Evolutionary conservation across 371 early-diverging fungal species (phyloP).

Genomic region (Mucor velutinosus): DNA sequence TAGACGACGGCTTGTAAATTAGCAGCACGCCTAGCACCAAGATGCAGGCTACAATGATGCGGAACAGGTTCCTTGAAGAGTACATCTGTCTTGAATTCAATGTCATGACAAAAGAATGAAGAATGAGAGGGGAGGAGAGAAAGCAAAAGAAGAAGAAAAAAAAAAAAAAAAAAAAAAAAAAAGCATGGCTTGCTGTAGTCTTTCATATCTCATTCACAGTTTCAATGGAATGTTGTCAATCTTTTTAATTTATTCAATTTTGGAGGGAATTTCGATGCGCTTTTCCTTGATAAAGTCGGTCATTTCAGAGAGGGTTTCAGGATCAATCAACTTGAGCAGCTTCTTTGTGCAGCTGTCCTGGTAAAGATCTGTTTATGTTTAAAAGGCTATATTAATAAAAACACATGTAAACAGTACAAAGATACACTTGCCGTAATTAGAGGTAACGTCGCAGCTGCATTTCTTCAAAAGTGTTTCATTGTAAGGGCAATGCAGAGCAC

Average conservation of each 20-base stretch:
- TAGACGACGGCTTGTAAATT: constrained; percentile 2
- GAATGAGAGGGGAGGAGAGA: not conserved
- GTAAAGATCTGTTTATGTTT: constrained; percentile 27
- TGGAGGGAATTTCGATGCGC: constrained; percentile 6
- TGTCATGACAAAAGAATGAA: not conserved
- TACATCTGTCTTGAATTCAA: constrained; percentile 15
- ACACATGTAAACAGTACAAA: not conserved
- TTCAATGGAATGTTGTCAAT: constrained; percentile 3
- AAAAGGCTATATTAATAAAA: constrained; percentile 3
- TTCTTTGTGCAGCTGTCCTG: constrained; percentile 31
- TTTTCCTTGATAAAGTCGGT: constrained; percentile 4
- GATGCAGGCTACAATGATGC: not conserved
- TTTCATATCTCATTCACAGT: not conserved
- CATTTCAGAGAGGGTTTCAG: constrained; percentile 15
- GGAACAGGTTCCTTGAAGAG: constrained; percentile 15
- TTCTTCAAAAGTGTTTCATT: constrained; percentile 18
- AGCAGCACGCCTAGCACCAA: not conserved
- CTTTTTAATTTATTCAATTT: not conserved
- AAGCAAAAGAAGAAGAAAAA: not conserved
- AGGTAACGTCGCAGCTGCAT: constrained; percentile 37
- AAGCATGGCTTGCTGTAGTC: not conserved
- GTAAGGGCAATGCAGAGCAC: constrained; percentile 48
- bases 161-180: not conserved
- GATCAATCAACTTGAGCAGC: constrained; percentile 28
- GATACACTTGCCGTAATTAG: constrained; percentile 27